These are phyloP conservation scores for Amborella trichopoda DNA, from an alignment of 164 flowering plant species.

Conservation along the genomic window DNA sequence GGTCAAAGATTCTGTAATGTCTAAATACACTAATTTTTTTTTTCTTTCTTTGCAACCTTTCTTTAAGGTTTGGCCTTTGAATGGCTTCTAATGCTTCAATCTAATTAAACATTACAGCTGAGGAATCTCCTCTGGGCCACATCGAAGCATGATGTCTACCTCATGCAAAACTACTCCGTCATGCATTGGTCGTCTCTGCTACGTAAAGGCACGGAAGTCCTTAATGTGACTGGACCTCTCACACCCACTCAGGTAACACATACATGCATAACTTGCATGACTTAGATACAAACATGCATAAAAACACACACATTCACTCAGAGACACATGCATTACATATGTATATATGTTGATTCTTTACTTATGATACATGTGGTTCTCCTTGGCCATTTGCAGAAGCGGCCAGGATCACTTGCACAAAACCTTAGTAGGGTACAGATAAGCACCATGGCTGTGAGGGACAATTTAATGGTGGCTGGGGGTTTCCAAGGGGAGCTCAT, in stretches of 20 bases:
- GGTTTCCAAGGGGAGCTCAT: constrained; percentile 97
- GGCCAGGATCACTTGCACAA: constrained; percentile 37
- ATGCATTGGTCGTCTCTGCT: constrained; percentile 87
- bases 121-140: constrained; percentile 84
- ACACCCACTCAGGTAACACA: constrained; percentile 43
- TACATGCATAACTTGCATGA: no score
- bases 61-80: no score
- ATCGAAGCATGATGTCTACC: constrained; percentile 88
- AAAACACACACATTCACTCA: no score
- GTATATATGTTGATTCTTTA: neutral
- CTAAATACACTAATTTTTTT: no score
- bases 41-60: no score
- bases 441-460: constrained; percentile 79
- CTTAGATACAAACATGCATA: no score
- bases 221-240: constrained; percentile 59
- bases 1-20: no score
- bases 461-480: constrained; percentile 74
- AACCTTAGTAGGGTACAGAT: constrained; percentile 68
- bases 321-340: no score
- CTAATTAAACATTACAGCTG: constrained; percentile 71
- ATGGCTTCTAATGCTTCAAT: no score
- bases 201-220: constrained; percentile 53
- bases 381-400: constrained; percentile 22
- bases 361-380: neutral
- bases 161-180: constrained; percentile 74